Base-by-base conservation (phyloP, 2,329 filamentous ascomycete genomes). In the Dactylonectria macrodidyma region DNA sequence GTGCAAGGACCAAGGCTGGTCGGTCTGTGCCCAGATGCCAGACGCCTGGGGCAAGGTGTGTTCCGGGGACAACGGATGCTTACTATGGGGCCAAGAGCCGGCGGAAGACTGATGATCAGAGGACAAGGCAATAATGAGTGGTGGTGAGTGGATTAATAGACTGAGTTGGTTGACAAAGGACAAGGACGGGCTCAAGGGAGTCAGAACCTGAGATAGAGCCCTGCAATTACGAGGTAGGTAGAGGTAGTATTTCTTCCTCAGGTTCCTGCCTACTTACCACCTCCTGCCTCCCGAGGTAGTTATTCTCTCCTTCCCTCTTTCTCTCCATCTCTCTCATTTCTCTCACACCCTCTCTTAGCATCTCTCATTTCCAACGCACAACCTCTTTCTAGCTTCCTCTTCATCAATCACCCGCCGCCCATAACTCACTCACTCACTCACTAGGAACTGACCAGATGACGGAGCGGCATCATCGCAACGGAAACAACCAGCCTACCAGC, bases 321-420 rank as follows among this genome's bases (percentile, higher is more conserved):
- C 26, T 30, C 26, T 30, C 4, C 26, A 30, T 30, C 26, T 30
- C 26, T 30, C 26, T 30, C 26, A 30, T 30, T 30, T 30, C 26
- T 30, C 7, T 7, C 26, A 30, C 48, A 9, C 22, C 58, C 50
- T 22, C 24, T 36, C 24, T 22, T 24, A n/a, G 36, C 38, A 19
- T 46, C 59, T 19, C 19, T 19, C 19, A 19, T 19, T 19, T 19
- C 19, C 19, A 19, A 19, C 59, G n/a, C 48, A 48, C 26, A 38
- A 19, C 34, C 36, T 36, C 48, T 36, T 64, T 48, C 48, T 56
- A 59, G 52, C 41, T 61, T 34, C 63, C 50, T 16, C 51, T 41
- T 56, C 47, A 33, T 36, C 26, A 30, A 30, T 14, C 30, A 12
- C 30, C 36, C 44, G 26, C 34, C 44, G 33, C 36, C 46, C 38